Evolutionary conservation across 257 asterid species (phyloP).

Genomic region (Oldenlandia corymbosa): DNA sequence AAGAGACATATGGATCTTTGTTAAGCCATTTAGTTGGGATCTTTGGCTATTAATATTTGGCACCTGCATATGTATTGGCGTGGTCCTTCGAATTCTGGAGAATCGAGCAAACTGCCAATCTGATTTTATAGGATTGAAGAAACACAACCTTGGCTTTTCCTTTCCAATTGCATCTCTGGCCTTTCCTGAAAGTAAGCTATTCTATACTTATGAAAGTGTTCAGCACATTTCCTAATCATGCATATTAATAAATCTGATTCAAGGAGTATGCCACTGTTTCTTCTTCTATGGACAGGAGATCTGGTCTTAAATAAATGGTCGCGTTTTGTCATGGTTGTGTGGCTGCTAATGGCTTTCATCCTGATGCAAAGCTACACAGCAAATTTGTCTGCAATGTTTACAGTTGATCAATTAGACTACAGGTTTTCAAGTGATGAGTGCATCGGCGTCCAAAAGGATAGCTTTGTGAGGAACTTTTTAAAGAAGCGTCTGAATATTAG

Average conservation of each 20-base stretch:
- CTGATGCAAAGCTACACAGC: slow-evolving; percentile 63
- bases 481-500: slow-evolving; percentile 12
- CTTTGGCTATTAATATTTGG: slow-evolving; percentile 37
- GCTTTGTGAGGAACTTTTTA: slow-evolving; percentile 36
- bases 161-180: slow-evolving; percentile 52
- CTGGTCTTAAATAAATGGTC: slow-evolving; percentile 55
- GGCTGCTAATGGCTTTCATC: slow-evolving; percentile 51
- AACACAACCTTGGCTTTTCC: slow-evolving; percentile 19
- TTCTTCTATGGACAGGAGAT: slow-evolving; percentile 28
- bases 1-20: slow-evolving; percentile 49
- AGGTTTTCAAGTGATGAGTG: slow-evolving; percentile 25
- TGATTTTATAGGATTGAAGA: slow-evolving; percentile 17
- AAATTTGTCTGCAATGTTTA: slow-evolving; percentile 43
- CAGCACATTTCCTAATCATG: neutral
- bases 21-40: slow-evolving; percentile 41
- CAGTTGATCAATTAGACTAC: slow-evolving; percentile 40
- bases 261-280: neutral
- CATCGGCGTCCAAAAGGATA: slow-evolving; percentile 40
- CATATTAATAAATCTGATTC: no score
- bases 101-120: neutral
- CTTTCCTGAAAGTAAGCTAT: slow-evolving; percentile 46
- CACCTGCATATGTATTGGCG: slow-evolving; percentile 28
- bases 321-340: slow-evolving; percentile 34
- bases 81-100: slow-evolving; percentile 33
- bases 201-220: no score